Base-by-base conservation (phyloP, 2,329 filamentous ascomycete species). In the Bretziella fagacearum region DNA sequence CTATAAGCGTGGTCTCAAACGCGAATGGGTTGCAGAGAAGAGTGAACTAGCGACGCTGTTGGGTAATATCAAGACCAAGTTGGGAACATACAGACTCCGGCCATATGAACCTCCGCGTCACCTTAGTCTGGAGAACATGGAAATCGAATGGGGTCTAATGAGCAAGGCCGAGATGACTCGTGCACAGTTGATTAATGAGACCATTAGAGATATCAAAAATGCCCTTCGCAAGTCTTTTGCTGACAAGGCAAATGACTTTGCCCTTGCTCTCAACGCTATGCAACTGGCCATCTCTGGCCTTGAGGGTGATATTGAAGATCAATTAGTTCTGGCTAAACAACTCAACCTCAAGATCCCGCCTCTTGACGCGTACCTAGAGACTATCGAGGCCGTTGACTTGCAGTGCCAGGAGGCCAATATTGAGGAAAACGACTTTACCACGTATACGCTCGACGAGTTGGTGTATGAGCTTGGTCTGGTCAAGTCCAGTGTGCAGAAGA, bases 351-450 rank as follows among this genome's bases (percentile, higher is more conserved):
- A 84, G 57, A 68, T 98, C 10, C 74, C 84, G 6, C 89, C 89
- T 2, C 71, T 98, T n/a, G 86, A 95, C 56, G 76, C 83, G 51
- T 98, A 93, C 59, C 72, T 98, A 33, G 79, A 84, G 53, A 83
- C 85, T 53, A 95, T 98, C 58, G 83, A 78, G 11, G 77, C 76
- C 8, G 73, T 96, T 41, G 87, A 95, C 58, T 76, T 77, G 53
- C 85, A 94, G 63, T 98, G 91, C 60, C 74, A 80, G 51, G 89
- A 96, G 66, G 91, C 91, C 52, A 96, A 98, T 60, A 95, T 98
- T 53, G 91, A 98, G 63, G 91, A 98, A 58, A 98, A 98, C 62
- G 91, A 98, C 66, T 96, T 91, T 62, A 98, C 91, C n/a, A 96
- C 89, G 6, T 96, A 96, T 64, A 94, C 89, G 7, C 91, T 96